Conservation (phyloP, 352 stramenopile species). For the Phytophthora sp. region DNA sequence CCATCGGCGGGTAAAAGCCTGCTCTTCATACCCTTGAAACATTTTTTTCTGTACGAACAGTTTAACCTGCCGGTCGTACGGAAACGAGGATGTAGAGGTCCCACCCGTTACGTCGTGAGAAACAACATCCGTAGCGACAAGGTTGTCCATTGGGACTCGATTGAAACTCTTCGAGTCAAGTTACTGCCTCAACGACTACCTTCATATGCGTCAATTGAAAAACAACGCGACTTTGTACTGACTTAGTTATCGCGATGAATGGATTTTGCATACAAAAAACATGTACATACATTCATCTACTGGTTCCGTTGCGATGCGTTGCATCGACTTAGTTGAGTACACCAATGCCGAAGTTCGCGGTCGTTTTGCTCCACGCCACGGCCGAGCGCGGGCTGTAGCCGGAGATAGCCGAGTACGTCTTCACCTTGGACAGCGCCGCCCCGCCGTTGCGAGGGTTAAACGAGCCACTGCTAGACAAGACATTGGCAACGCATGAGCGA, state of each 20-base stretch:
- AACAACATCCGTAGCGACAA: too few relatives aligned
- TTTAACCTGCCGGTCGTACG: slow-evolving; percentile 6
- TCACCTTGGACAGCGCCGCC: slow-evolving; percentile 20
- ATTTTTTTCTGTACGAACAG: slow-evolving; percentile 31
- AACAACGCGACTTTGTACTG: slow-evolving; percentile 1
- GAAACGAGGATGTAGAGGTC: slow-evolving; percentile 26
- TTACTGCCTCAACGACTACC: too few relatives aligned
- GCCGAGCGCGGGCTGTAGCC: slow-evolving; percentile 20
- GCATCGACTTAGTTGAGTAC: slow-evolving; percentile 17
- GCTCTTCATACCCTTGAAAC: too few relatives aligned
- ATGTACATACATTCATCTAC: slow-evolving; percentile 11
- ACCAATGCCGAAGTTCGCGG: slow-evolving; percentile 34
- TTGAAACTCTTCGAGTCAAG: too few relatives aligned
- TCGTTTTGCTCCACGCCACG: slow-evolving; percentile 25
- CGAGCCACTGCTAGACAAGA: slow-evolving; percentile 28
- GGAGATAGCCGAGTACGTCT: slow-evolving; percentile 20
- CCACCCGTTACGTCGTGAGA: too few relatives aligned
- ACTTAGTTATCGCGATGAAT: slow-evolving; percentile 2
- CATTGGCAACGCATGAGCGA: slow-evolving; percentile 36
- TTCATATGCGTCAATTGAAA: too few relatives aligned
- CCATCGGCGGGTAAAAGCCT: too few relatives aligned
- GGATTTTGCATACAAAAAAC: slow-evolving; percentile 12
- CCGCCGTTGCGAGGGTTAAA: slow-evolving; percentile 23
- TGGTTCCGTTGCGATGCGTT: neutral
- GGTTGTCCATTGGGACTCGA: too few relatives aligned